Evolutionary conservation across 208 protist species (phyloP), one percentile per base, ranked within the genome.

Genomic region (Angomonas ambiguus): DNA sequence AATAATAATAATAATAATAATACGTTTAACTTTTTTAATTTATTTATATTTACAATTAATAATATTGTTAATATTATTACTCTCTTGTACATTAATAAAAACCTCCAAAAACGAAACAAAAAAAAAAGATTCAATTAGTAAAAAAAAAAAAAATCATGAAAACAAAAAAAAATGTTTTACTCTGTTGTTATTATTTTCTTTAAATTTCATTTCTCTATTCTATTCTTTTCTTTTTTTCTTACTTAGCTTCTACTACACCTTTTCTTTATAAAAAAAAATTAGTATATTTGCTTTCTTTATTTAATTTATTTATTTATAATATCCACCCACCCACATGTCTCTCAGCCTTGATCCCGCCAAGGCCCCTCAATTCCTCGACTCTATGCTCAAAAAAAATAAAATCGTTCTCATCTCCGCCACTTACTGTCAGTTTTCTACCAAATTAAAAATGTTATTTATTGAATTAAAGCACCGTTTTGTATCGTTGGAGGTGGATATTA

Each of bases 341-440:
- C 85, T 88, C 62, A 91, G 79, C 62, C 61, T 93, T 18, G 79
- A 85, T 45, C 71, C 78, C n/a, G 88, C 83, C 0, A 71, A 71
- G 61, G 62, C 68, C 16, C 74, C 82, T 51, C 82, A 95, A 64
- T 95, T 95, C 66, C 75, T 95, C 30, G 82, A 91, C 63, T 77
- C 55, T 42, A 91, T 95, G 86, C 55, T 93, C 67, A 72, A 77
- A 1, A 76, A 80, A 55, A 92, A 95, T 60, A 72, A 72, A 49
- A 82, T 93, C 60, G 89, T 95, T 1, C 59, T 95, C 59, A 88
- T 95, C 62, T 90, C 81, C 16, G 86, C 89, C 53, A 95, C 89
- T n/a, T 95, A 95, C 80, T 95, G 89, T 69, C 72, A 85, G 28
- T 95, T 92, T 63, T 93, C 72, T 38, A 90, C 84, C 4, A 84